A percentile compares a stretch with the other conserved stretches of the same genome.
Evolutionary conservation across 2,329 filamentous ascomycete genomes (phyloP).

Genomic region (Diplodia intermedia): DNA sequence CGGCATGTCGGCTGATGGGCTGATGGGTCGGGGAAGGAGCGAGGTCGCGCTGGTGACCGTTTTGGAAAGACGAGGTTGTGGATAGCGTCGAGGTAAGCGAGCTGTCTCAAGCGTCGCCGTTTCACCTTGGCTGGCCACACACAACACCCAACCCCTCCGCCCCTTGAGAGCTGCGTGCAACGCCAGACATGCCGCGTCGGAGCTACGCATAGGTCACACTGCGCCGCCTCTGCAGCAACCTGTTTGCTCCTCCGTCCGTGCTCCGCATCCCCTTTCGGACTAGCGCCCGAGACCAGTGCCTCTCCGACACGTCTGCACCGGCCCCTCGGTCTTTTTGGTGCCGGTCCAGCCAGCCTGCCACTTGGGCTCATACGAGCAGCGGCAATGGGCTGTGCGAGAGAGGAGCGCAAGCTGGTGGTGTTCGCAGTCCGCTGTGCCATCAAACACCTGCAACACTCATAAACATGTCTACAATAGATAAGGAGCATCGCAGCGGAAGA

Average conservation of each 20-base stretch:
- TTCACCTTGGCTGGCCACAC: conserved; percentile 20
- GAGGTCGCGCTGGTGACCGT: not conserved
- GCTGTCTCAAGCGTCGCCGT: conserved; percentile 16
- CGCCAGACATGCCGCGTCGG: conserved; percentile 5
- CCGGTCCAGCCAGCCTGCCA: not conserved
- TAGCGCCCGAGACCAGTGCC: not conserved
- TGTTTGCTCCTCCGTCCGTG: not conserved
- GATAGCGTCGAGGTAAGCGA: not conserved
- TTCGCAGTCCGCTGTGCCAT: not conserved
- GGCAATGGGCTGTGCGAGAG: not conserved
- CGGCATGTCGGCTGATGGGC: not conserved
- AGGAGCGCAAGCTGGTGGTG: not conserved
- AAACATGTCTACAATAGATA: conserved; percentile 9
- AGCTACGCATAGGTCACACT: not conserved
- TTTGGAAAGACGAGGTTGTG: not conserved
- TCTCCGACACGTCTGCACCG: not conserved
- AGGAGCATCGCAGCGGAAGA: not conserved
- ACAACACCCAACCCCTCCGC: not conserved
- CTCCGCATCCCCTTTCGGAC: not conserved
- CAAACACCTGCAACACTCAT: not conserved
- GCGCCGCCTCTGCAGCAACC: conserved; percentile 4
- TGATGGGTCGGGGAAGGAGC: not conserved
- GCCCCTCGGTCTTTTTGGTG: not conserved
- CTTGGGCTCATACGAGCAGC: not conserved
- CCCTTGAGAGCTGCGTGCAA: not conserved